A percentile compares a stretch with the other conserved stretches of the same genome.
Evolutionary conservation across 2,329 filamentous ascomycete genomes (phyloP).

Genomic region (Fusarium duplospermum): DNA sequence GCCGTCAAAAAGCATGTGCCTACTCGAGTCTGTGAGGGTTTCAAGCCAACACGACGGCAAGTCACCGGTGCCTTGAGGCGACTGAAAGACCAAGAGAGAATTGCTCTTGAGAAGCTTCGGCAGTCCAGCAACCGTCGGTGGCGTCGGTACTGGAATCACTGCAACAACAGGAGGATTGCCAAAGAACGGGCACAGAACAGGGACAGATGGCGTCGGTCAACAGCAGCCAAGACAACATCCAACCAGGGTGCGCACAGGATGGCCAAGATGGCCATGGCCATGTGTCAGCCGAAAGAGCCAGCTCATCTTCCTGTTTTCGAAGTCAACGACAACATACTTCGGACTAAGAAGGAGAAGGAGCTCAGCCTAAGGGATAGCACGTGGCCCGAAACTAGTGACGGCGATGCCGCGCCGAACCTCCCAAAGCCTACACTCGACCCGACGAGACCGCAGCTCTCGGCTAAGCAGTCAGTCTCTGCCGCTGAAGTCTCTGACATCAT

Average conservation of each 20-base stretch:
- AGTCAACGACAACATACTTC: not conserved
- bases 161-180: not conserved
- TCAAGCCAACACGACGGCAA: not conserved
- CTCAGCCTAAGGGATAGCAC: not conserved
- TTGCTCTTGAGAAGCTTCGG: not conserved
- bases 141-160: not conserved
- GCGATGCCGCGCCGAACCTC: not conserved
- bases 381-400: not conserved
- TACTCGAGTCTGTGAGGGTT: too few species aligned
- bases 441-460: not conserved
- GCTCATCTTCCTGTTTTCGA: not conserved
- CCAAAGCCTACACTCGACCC: not conserved
- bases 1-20: not conserved
- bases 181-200: not conserved
- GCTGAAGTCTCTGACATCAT: not conserved
- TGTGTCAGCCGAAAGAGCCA: not conserved
- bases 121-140: not conserved
- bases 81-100: not conserved
- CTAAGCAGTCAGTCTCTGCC: not conserved
- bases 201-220: not conserved
- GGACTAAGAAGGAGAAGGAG: not conserved
- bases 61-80: not conserved
- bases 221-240: not conserved
- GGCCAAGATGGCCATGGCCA: not conserved
- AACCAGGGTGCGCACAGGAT: not conserved